Conservation (phyloP, 768 basidiomycete species). For the Tylopilus rubrobrunneus region DNA sequence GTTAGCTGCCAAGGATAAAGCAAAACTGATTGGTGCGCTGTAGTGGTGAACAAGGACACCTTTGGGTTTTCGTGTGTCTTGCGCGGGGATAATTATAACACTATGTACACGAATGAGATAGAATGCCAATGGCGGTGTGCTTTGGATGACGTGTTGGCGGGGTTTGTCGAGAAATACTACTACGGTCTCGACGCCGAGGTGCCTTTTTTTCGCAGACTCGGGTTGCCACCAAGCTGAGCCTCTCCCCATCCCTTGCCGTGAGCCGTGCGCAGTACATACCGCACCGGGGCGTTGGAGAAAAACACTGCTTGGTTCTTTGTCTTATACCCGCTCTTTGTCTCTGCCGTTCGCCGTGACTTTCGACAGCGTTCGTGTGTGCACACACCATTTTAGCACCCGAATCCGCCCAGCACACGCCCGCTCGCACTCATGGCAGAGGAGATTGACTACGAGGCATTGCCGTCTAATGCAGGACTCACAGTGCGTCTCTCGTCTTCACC, state of each 20-base stretch:
- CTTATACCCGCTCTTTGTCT: background rate
- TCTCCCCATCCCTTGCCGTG: background rate
- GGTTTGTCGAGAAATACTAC: background rate
- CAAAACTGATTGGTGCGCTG: slow-evolving; percentile 2
- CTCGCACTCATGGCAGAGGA: slow-evolving; percentile 36
- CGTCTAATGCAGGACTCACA: slow-evolving; percentile 75
- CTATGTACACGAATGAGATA: background rate
- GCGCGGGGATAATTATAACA: background rate
- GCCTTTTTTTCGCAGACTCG: slow-evolving; percentile 5
- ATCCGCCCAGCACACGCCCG: slow-evolving; percentile 4
- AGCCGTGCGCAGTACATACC: slow-evolving; percentile 3
- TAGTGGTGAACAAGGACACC: background rate
- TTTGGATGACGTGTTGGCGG: background rate
- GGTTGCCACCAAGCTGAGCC: background rate
- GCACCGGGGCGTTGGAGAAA: slow-evolving; percentile 4
- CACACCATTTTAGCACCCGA: slow-evolving; percentile 6
- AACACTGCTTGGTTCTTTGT: slow-evolving; percentile 2
- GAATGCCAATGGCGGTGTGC: background rate
- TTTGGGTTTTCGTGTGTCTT: background rate
- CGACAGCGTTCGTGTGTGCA: slow-evolving; percentile 1
- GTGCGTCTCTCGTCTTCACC: slow-evolving; percentile 34
- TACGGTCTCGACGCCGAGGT: slow-evolving; percentile 1
- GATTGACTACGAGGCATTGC: slow-evolving; percentile 63
- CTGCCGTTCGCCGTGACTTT: background rate
- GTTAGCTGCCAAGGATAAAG: slow-evolving; percentile 46